Evolutionary conservation across 164 flowering plant species (phyloP).

Genomic region (Chimonanthus praecox): DNA sequence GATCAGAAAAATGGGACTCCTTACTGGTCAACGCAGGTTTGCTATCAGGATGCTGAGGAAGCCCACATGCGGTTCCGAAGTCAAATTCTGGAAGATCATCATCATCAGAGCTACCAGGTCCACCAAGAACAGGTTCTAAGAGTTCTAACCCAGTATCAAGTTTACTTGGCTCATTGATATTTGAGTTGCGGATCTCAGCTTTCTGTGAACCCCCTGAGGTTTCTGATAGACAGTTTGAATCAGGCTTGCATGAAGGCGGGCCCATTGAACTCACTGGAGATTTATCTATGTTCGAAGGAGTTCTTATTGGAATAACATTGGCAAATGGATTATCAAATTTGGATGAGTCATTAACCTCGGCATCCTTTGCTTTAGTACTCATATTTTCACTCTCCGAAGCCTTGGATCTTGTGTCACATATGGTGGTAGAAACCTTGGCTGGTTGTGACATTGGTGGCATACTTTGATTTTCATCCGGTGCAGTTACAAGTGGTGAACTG

Average conservation of each 20-base stretch:
- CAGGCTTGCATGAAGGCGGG: conserved; percentile 4
- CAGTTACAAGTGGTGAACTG: neutral
- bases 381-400: conserved; percentile 6
- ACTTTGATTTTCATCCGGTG: neutral
- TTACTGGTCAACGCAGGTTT: conserved; percentile 6
- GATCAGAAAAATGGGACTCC: conserved; percentile 2
- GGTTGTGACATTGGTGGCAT: conserved; percentile 1
- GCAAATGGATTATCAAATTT: conserved; percentile 7
- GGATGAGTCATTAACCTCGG: conserved; percentile 1
- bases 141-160: conserved; percentile 3
- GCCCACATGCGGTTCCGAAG: conserved; percentile 28
- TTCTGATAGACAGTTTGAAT: conserved; percentile 1
- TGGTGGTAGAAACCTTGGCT: conserved; percentile 9
- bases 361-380: conserved; percentile 10
- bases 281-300: neutral
- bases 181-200: neutral
- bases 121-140: conserved; percentile 4
- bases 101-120: conserved; percentile 18
- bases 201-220: neutral
- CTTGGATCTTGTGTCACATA: neutral
- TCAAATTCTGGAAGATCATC: conserved; percentile 64
- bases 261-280: conserved; percentile 11
- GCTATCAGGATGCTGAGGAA: conserved; percentile 16
- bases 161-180: conserved; percentile 12
- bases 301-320: neutral